phyloP scores from a whole-genome alignment of 371 early-diverging fungal species.

The Nosema muscidifuracis region DNA sequence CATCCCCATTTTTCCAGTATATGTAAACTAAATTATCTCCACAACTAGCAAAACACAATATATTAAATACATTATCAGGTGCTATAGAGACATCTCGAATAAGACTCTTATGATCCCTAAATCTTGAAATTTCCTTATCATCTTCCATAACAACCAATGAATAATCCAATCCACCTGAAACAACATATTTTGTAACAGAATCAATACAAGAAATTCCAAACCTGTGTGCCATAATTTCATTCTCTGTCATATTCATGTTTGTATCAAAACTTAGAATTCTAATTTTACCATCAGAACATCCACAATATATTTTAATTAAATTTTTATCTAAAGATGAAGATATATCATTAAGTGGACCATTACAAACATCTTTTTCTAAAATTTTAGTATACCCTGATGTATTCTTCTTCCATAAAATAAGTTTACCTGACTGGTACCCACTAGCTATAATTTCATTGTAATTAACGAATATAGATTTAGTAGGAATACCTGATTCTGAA shows the following conservation, averaged over 20 bases:
- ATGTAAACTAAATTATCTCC: conserved; percentile 51
- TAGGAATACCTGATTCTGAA: conserved; percentile 21
- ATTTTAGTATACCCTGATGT: conserved; percentile 31
- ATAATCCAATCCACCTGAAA: conserved; percentile 57
- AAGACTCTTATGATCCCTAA: conserved; percentile 49
- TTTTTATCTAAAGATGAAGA: conserved; percentile 1
- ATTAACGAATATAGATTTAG: conserved; percentile 43
- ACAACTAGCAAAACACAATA: conserved; percentile 58
- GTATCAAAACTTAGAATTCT: conserved; percentile 36
- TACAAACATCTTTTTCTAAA: conserved; percentile 44
- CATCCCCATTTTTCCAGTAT: conserved; percentile 29
- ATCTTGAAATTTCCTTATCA: conserved; percentile 30
- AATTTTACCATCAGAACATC: conserved; percentile 61
- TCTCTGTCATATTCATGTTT: conserved; percentile 5
- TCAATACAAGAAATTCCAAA: conserved; percentile 52
- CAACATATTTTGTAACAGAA: conserved; percentile 45
- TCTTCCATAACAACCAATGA: conserved; percentile 39
- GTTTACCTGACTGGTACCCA: conserved; percentile 46
- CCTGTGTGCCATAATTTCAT: conserved; percentile 34
- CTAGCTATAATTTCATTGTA: conserved; percentile 49
- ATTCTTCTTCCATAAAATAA: conserved; percentile 56
- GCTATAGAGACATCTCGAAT: conserved; percentile 52
- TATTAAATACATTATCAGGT: conserved; percentile 44
- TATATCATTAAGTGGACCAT: conserved; percentile 54
- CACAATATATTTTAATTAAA: conserved; percentile 51